Evolutionary conservation across 1,139 yeast species (phyloP), one percentile per base, ranked within the genome.

Genomic region (Magnusiomyces tetraspermus): DNA sequence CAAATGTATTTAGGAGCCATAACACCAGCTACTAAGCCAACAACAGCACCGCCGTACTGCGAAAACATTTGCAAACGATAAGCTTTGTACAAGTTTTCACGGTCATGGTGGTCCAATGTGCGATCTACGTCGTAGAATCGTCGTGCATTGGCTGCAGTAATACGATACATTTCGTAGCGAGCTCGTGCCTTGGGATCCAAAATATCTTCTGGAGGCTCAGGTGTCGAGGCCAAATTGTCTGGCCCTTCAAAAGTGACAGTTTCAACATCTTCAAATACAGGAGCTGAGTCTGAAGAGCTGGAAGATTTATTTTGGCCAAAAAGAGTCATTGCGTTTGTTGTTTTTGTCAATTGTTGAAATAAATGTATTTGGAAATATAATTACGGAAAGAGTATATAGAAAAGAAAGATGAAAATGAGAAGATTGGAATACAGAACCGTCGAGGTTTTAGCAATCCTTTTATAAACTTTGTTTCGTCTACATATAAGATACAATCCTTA

Each of bases 71-170:
- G 53, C 11, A 15, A 21, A n/a, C 51, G 47, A 38, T 49, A 53
- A 13, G 56, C 53, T 6, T 49, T 49, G 33, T 26, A 24, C 17
- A 53, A 19, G 5, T 40, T 22, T 31, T 23, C 46, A 13, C 56
- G 52, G 46, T 53, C 56, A 22, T 53, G 49, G 3, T 23, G 33
- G n/a, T 22, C 44, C 28, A 51, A 33, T 1, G 44, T 36, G 10
- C 38, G 36, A 37, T 53, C 56, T 30, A 51, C 52, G 24, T 51
- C 54, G 45, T 53, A 53, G 26, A 53, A 53, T 15, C 13, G 10
- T 11, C 53, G 50, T 15, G 56, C 56, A 8, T 43, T 48, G n/a
- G 23, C 22, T 21, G 56, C 48, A 43, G 24, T 51, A 1, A 22
- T 19, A 17, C 42, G 21, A 2, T 51, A 42, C 4, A 38, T 43